A percentile compares a stretch with the other conserved stretches of the same genome.
phyloP scores from a whole-genome alignment of 352 stramenopile species.

The Globisporangium perplexum region DNA sequence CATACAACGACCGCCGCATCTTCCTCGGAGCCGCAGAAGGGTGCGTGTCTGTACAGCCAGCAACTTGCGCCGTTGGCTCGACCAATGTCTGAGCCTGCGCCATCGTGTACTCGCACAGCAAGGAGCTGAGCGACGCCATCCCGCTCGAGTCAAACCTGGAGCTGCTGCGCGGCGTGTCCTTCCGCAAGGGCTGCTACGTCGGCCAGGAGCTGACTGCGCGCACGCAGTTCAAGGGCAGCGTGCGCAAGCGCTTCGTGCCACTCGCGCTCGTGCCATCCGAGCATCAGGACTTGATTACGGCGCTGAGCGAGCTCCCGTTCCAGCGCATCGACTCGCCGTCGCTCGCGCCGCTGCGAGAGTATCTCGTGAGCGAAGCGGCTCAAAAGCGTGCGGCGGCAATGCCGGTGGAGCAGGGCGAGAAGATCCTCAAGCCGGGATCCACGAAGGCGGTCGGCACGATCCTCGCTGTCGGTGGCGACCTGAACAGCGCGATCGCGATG shows the following conservation, averaged over 20 bases:
- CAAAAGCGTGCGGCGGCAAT: conserved; percentile 16
- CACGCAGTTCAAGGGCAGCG: conserved; percentile 91
- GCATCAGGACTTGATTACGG: conserved; percentile 41
- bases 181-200: conserved; percentile 94
- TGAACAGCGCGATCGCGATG: conserved; percentile 62
- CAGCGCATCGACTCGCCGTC: conserved; percentile 41
- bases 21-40: conserved; percentile 69
- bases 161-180: conserved; percentile 86
- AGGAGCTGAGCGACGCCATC: conserved; percentile 79
- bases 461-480: conserved; percentile 23
- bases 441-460: conserved; percentile 62
- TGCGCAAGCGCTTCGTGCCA: conserved; percentile 77
- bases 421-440: conserved; percentile 47
- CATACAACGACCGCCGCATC: conserved; percentile 61
- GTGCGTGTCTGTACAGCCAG: conserved; percentile 19
- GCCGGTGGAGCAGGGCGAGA: conserved; percentile 25
- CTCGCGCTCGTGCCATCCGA: conserved; percentile 56
- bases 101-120: conserved; percentile 19
- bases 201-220: conserved; percentile 93
- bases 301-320: conserved; percentile 49
- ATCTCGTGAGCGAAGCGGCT: conserved; percentile 26
- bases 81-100: background rate
- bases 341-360: conserved; percentile 34
- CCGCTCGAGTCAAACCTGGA: conserved; percentile 93
- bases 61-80: background rate